Conservation (phyloP, 1,284 basidiomycete genomes). For the Ceratobasidium sp. region DNA sequence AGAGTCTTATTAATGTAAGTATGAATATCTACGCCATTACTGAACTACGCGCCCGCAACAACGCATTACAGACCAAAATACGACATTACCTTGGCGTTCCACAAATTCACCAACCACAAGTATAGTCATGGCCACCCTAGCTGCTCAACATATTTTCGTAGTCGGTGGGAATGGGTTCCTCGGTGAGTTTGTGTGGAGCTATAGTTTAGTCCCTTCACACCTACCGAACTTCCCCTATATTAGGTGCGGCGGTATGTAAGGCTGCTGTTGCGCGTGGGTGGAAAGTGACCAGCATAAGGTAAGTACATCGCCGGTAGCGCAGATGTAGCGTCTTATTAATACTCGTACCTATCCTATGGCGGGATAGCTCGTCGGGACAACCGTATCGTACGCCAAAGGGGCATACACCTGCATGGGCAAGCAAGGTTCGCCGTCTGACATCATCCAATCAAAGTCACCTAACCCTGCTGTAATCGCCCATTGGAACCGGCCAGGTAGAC, state of each 20-base stretch:
- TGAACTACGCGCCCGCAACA: background rate
- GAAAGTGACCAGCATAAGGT: slow-evolving; percentile 91
- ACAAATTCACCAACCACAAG: background rate
- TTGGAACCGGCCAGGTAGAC: slow-evolving; percentile 64
- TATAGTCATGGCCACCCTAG: background rate
- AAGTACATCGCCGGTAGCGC: slow-evolving; percentile 46
- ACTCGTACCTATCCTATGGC: too few species aligned
- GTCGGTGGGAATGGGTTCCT: slow-evolving; percentile 96
- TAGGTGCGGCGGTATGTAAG: slow-evolving; percentile 93
- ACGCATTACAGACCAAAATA: background rate
- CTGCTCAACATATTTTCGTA: slow-evolving; percentile 76
- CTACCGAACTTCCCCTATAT: background rate
- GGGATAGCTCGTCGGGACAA: slow-evolving; percentile 76
- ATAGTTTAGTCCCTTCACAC: slow-evolving; percentile 6
- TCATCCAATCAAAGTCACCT: slow-evolving; percentile 36
- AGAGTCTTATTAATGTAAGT: too few species aligned
- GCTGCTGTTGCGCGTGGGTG: slow-evolving; percentile 85
- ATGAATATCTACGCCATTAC: too few species aligned
- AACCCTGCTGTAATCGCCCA: slow-evolving; percentile 42
- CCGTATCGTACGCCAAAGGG: slow-evolving; percentile 90
- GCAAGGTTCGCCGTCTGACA: slow-evolving; percentile 62
- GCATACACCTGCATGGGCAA: slow-evolving; percentile 87
- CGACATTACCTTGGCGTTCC: background rate
- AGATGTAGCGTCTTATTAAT: too few species aligned
- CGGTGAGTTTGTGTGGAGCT: slow-evolving; percentile 61